Base-by-base conservation (phyloP, 2,329 filamentous ascomycete genomes). In the Lojkania enalia region DNA sequence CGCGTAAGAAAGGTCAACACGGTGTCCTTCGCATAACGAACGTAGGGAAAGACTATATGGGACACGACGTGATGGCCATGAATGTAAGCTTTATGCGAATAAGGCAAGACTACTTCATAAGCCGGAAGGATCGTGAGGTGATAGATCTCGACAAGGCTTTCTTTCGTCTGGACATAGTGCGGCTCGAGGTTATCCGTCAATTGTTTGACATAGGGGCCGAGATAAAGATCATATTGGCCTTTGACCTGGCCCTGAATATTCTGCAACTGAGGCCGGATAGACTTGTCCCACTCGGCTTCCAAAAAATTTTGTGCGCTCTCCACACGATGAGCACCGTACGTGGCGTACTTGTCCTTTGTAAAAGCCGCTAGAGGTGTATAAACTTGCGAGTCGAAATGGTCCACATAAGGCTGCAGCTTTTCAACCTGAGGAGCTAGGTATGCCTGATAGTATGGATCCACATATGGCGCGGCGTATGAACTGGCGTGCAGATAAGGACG, bases 341-440 rank as follows among this genome's bases (percentile, higher is more conserved):
- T 84, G 35, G 77, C 70, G 61, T 84, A 86, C 30, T 76, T 77
- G 29, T 71, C 60, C 49, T 82, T 82, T 13, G 83, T 82, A 52
- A 89, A 82, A 7, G 74, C 76, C 44, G 83, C 80, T 2, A 82
- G 78, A 0, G 94, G 94, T 2, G 78, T 74, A 61, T 94, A 81
- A 37, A 95, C 75, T 32, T 77, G 71, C 37, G 77, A 73, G 55
- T 84, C 80, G 53, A 81, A 71, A 16, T 74, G 66, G 15, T 79
- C 72, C 42, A 79, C 71, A 71, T 97, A 96, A 1, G 92, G 92
- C 48, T 81, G 83, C 25, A 81, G 85, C 38, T 82, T 74, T 27
- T 91, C 80, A 50, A 96, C 82, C 64, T 96, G 94, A 2, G 90
- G 88, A 4, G 86, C 87, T 18, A 88, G 86, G 63, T 96, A 95